Conservation (phyloP, 768 basidiomycete genomes). For the Hygrophoropsis aurantiaca region DNA sequence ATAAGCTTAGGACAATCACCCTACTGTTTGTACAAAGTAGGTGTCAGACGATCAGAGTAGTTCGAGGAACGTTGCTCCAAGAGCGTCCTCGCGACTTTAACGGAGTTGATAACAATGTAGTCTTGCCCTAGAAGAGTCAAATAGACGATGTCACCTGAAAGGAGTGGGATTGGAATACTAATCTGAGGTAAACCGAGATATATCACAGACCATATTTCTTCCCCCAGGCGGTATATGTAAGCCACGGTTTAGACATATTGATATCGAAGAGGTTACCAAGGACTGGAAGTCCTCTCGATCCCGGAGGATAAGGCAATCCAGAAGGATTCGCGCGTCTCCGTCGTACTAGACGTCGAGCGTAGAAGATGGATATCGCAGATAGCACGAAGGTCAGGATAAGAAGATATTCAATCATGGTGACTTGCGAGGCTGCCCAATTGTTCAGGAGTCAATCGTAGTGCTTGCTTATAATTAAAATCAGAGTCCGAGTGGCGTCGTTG, state of each 20-base stretch:
- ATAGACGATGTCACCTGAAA: slow-evolving; percentile 23
- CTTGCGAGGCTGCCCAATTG: too few relatives aligned
- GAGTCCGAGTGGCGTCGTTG: too few relatives aligned
- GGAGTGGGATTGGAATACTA: not conserved
- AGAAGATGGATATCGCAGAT: too few relatives aligned
- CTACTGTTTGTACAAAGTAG: slow-evolving; percentile 19
- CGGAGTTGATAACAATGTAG: slow-evolving; percentile 25
- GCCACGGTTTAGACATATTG: slow-evolving; percentile 26
- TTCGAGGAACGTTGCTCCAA: slow-evolving; percentile 24
- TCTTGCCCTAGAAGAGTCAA: slow-evolving; percentile 24
- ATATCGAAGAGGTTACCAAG: slow-evolving; percentile 25
- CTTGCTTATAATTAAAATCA: too few relatives aligned
- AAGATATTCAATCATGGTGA: too few relatives aligned
- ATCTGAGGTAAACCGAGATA: not conserved
- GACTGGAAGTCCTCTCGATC: slow-evolving; percentile 26
- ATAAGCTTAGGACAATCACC: not conserved
- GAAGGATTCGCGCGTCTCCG: too few relatives aligned
- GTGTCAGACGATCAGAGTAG: slow-evolving; percentile 26
- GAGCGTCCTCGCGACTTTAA: slow-evolving; percentile 19
- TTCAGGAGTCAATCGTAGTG: too few relatives aligned
- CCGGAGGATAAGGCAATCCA: slow-evolving; percentile 23
- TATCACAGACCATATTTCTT: slow-evolving; percentile 25
- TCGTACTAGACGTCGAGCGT: too few relatives aligned
- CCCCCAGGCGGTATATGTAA: slow-evolving; percentile 31
- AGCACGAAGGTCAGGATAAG: too few relatives aligned